Evolutionary conservation across 305 asterid genomes (phyloP).

Genomic region (Salvia sclarea): DNA sequence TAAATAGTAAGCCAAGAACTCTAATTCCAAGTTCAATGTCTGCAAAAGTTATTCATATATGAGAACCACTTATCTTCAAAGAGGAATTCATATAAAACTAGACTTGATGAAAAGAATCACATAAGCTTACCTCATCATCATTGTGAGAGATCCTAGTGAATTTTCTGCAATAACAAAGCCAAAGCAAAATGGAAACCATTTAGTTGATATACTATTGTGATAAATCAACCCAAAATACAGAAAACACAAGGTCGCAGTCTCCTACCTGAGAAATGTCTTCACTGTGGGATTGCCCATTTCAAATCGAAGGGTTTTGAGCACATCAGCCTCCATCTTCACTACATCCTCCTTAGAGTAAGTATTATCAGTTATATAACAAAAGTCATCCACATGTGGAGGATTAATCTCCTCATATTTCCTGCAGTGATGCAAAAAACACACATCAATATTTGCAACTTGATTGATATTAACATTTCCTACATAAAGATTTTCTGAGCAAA

Average conservation of each 20-base stretch:
- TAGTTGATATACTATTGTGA: constrained; percentile 21
- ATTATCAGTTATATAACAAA: constrained; percentile 76
- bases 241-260: background rate
- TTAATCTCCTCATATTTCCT: constrained; percentile 92
- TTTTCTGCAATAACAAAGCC: constrained; percentile 47
- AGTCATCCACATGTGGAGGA: constrained; percentile 76
- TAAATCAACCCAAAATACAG: background rate
- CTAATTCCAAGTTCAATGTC: constrained; percentile 56
- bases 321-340: constrained; percentile 82
- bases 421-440: constrained; percentile 16
- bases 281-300: constrained; percentile 84
- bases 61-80: constrained; percentile 20
- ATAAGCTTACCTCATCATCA: constrained; percentile 45
- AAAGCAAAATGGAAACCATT: constrained; percentile 6
- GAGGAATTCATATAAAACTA: background rate
- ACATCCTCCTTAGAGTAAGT: constrained; percentile 62
- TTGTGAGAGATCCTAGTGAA: constrained; percentile 58
- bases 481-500: background rate
- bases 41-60: constrained; percentile 35
- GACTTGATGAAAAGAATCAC: background rate
- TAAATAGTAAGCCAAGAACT: constrained; percentile 81
- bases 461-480: too few species aligned
- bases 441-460: background rate
- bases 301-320: constrained; percentile 65
- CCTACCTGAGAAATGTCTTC: constrained; percentile 79